Base-by-base conservation (phyloP, 2,329 filamentous ascomycete genomes). In the Coniella lustricola region DNA sequence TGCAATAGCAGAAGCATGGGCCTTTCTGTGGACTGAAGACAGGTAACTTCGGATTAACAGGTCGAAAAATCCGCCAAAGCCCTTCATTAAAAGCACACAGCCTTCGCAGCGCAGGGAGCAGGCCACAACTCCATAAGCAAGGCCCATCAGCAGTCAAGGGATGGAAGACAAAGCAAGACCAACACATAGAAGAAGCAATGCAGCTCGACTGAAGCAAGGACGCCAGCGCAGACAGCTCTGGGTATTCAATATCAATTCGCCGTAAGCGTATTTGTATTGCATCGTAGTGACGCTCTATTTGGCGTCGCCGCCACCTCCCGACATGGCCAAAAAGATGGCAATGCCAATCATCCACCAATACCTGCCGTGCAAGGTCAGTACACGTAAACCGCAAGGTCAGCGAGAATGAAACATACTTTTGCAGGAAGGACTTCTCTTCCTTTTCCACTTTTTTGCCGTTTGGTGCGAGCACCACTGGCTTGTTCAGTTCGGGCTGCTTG, bases 321-420 rank as follows among this genome's bases (percentile, higher is more conserved):
- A 72, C 43, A 73, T 69, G 54, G 81, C 57, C 7, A 78, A 61
- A 55, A 85, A 61, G 42, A 84, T 57, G 22, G 74, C 72, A 22
- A 79, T 70, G 17, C 67, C 74, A 64, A 82, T 64, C 56, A 81
- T 62, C 81, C 81, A 85, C 82, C 82, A 85, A 62, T 85, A 85
- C 64, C 79, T 82, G 55, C 44, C 48, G 10, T 12, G 12, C 32
- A 20, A 17, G 29, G 44, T 52, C 45, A 34, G 21, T 40, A 48
- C 21, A 60, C 22, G 13, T 5, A 8, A n/a, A 17, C 13, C 9
- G 7, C 4, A 14, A 34, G 37, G n/a, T 21, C 7, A 16, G 7
- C 45, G 17, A 9, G 37, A 14, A 3, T 37, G 12, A 9, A 17
- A 71, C 75, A 58, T 70, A 84, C 81, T 82, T 85, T 65, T 85